Percentiles rank a stretch among this genome's conserved stretches.
Conservation (phyloP, 306 rosid genomes). For the Castanea mollissima region DNA sequence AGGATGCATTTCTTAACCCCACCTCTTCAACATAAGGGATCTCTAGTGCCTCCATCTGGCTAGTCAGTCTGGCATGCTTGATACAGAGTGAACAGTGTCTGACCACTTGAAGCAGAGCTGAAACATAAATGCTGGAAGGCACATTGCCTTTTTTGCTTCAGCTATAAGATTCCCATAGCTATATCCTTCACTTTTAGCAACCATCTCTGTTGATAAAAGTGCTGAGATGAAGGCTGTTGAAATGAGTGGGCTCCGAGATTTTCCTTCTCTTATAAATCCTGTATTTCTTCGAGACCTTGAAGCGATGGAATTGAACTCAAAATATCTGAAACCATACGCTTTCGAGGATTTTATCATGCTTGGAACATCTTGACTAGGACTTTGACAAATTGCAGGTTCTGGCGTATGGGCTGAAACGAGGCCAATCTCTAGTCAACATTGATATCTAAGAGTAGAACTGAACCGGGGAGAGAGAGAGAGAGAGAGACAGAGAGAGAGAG, state of each 20-base stretch:
- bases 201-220: slow-evolving; percentile 45
- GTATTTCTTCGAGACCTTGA: slow-evolving; percentile 50
- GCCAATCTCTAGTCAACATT: slow-evolving; percentile 28
- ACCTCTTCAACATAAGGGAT: slow-evolving; percentile 94
- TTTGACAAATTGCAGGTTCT: slow-evolving; percentile 48
- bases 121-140: slow-evolving; percentile 83
- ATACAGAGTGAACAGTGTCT: slow-evolving; percentile 89
- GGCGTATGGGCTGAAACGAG: slow-evolving; percentile 61
- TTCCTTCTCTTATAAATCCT: slow-evolving; percentile 65
- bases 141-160: slow-evolving; percentile 87
- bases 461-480: too few species aligned
- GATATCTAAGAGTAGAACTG: not conserved
- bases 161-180: slow-evolving; percentile 74
- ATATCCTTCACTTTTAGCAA: slow-evolving; percentile 55
- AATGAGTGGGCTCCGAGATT: slow-evolving; percentile 42
- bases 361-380: slow-evolving; percentile 49
- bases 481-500: too few species aligned
- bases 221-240: slow-evolving; percentile 48
- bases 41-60: slow-evolving; percentile 94
- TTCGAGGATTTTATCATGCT: slow-evolving; percentile 59
- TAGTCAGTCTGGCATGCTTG: slow-evolving; percentile 91
- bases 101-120: slow-evolving; percentile 91
- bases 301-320: slow-evolving; percentile 81
- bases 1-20: slow-evolving; percentile 76
- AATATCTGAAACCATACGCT: slow-evolving; percentile 78